A percentile compares a stretch with the other conserved stretches of the same genome.
phyloP scores from a whole-genome alignment of 129 eudicot genomes.

The Solidago caesia region DNA sequence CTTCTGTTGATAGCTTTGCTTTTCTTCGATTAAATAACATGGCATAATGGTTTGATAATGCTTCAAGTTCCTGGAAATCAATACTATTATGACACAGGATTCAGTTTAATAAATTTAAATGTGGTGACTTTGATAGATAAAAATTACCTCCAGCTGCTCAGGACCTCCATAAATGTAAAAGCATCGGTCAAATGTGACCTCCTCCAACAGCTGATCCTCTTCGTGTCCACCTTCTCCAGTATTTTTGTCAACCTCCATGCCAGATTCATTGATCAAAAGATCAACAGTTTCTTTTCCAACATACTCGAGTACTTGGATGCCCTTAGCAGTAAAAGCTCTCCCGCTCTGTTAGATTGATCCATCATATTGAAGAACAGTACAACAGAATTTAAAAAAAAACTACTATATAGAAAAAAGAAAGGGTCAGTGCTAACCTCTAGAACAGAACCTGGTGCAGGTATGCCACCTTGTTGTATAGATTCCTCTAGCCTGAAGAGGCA shows the following conservation, averaged over 20 bases:
- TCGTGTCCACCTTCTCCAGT: slow-evolving; percentile 43
- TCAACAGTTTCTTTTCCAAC: slow-evolving; percentile 98
- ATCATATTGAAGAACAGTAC: neutral
- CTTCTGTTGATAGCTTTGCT: slow-evolving; percentile 77
- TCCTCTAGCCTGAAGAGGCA: slow-evolving; percentile 62
- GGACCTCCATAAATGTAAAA: slow-evolving; percentile 99
- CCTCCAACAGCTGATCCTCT: slow-evolving; percentile 83
- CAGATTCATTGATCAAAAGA: slow-evolving; percentile 87
- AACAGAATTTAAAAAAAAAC: neutral
- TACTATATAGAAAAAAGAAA: slow-evolving; percentile 12
- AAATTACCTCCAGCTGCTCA: slow-evolving; percentile 82
- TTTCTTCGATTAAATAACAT: slow-evolving; percentile 80
- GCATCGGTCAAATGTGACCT: slow-evolving; percentile 83
- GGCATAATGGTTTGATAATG: slow-evolving; percentile 88
- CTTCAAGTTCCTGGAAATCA: slow-evolving; percentile 79
- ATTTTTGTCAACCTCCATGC: slow-evolving; percentile 67
- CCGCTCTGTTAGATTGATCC: slow-evolving; percentile 55
- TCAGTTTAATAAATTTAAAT: neutral
- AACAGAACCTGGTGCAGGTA: slow-evolving; percentile 67
- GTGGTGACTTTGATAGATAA: neutral
- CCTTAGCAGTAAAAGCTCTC: slow-evolving; percentile 86
- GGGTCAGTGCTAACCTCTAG: slow-evolving; percentile 56
- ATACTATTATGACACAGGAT: neutral
- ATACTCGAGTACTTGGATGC: slow-evolving; percentile 87
- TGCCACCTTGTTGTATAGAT: slow-evolving; percentile 69